phyloP scores from a whole-genome alignment of 2,329 filamentous ascomycete species.

The Fusarium odoratissimum region DNA sequence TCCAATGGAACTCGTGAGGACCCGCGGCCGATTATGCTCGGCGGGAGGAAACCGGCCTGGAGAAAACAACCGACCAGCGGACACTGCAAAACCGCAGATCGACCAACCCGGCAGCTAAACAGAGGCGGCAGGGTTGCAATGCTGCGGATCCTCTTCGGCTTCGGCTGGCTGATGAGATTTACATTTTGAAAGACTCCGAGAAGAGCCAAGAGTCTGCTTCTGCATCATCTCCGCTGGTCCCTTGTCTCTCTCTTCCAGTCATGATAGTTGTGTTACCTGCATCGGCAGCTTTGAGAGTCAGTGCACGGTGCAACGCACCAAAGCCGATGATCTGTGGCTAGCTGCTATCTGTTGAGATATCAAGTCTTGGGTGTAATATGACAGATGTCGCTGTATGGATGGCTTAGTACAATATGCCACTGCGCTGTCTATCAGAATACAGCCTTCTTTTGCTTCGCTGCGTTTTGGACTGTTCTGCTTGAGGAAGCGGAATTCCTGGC shows the following conservation, averaged over 20 bases:
- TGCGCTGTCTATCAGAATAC: constrained; percentile 21
- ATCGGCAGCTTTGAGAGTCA: constrained; percentile 41
- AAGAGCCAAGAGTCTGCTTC: constrained; percentile 14
- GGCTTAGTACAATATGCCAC: constrained; percentile 17
- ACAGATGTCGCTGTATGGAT: constrained; percentile 29
- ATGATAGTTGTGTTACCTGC: constrained; percentile 33
- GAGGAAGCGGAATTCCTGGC: constrained; percentile 28
- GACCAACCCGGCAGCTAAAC: constrained; percentile 39
- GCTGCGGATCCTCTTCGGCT: constrained; percentile 37
- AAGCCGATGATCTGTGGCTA: constrained; percentile 35
- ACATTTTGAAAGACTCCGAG: constrained; percentile 33
- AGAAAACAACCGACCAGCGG: constrained; percentile 29
- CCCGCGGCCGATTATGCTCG: constrained; percentile 37
- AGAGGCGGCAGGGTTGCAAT: constrained; percentile 39
- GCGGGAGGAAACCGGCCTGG: constrained; percentile 26
- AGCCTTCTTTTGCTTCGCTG: constrained; percentile 24
- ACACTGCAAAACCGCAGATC: constrained; percentile 45
- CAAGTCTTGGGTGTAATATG: constrained; percentile 24
- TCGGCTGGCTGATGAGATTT: constrained; percentile 38
- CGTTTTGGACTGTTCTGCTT: constrained; percentile 6
- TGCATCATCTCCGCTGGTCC: constrained; percentile 43
- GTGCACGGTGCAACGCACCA: constrained; percentile 43
- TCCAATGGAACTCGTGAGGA: constrained; percentile 34
- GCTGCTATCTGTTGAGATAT: constrained; percentile 23
- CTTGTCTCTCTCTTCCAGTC: constrained; percentile 38